Conservation (phyloP, 1,284 basidiomycete genomes). For the Fomitiporia mediterranea region DNA sequence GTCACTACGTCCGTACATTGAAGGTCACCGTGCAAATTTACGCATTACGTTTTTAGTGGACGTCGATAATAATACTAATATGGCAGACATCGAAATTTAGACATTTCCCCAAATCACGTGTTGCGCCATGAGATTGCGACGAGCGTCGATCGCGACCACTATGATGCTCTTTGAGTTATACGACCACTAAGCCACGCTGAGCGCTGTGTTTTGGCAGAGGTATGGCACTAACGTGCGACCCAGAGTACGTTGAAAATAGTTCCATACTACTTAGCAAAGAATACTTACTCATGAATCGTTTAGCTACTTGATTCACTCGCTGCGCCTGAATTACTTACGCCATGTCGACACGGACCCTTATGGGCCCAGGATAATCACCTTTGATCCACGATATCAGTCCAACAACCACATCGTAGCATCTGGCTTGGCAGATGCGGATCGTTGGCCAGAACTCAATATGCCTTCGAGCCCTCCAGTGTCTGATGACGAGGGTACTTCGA, state of each 20-base stretch:
- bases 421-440: conserved; percentile 68
- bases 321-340: conserved; percentile 84
- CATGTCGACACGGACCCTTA: conserved; percentile 76
- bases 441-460: conserved; percentile 79
- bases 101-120: no score
- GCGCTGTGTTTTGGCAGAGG: no score
- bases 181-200: not conserved
- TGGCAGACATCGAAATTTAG: no score
- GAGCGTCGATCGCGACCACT: no score
- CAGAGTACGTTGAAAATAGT: conserved; percentile 13
- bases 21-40: no score
- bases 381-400: conserved; percentile 64
- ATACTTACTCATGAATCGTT: conserved; percentile 12
- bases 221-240: conserved; percentile 21
- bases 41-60: no score
- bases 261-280: not conserved
- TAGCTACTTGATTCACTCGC: conserved; percentile 82
- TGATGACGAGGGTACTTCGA: conserved; percentile 49
- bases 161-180: not conserved
- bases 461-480: conserved; percentile 64
- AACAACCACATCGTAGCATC: conserved; percentile 82
- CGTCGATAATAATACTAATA: no score
- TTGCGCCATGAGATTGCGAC: no score
- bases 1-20: no score
- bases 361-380: conserved; percentile 73